phyloP scores from a whole-genome alignment of 1,139 yeast genomes.

The Geotrichum reessii region DNA sequence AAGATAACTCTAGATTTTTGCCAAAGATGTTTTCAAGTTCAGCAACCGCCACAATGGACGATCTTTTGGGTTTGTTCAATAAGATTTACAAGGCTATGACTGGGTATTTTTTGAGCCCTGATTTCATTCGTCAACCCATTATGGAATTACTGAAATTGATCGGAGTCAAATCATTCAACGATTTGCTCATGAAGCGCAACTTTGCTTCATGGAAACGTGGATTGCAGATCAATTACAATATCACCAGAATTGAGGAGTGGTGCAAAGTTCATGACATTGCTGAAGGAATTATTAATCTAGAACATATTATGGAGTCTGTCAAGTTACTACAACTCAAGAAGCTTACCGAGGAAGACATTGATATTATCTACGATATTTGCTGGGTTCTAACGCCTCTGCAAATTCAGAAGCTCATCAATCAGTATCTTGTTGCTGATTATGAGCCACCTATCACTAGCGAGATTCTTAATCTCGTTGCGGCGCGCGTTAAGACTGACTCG shows the following conservation, averaged over 20 bases:
- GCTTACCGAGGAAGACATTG: slow-evolving; percentile 83
- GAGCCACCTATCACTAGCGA: slow-evolving; percentile 89
- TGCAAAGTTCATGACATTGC: slow-evolving; percentile 90
- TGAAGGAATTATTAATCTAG: slow-evolving; percentile 79
- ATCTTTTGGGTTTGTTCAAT: slow-evolving; percentile 81
- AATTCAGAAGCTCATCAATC: slow-evolving; percentile 84
- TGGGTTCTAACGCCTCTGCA: slow-evolving; percentile 91
- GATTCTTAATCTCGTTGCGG: slow-evolving; percentile 78
- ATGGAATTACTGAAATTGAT: slow-evolving; percentile 79
- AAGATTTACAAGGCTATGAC: slow-evolving; percentile 92
- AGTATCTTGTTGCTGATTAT: slow-evolving; percentile 88
- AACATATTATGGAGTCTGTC: slow-evolving; percentile 89
- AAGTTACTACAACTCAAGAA: slow-evolving; percentile 88
- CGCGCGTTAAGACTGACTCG: slow-evolving; percentile 58
- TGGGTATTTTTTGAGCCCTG: slow-evolving; percentile 79
- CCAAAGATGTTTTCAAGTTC: slow-evolving; percentile 64
- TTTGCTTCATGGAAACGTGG: slow-evolving; percentile 99
- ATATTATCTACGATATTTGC: slow-evolving; percentile 90
- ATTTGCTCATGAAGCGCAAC: slow-evolving; percentile 88
- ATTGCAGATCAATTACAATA: slow-evolving; percentile 90
- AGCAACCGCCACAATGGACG: slow-evolving; percentile 88
- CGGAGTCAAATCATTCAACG: slow-evolving; percentile 93
- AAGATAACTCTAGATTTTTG: slow-evolving; percentile 79
- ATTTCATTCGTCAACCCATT: slow-evolving; percentile 82
- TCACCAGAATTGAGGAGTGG: slow-evolving; percentile 97